Evolutionary conservation across 192 early-diverging fungal genomes (phyloP).

Genomic region (Diversispora eburnea): DNA sequence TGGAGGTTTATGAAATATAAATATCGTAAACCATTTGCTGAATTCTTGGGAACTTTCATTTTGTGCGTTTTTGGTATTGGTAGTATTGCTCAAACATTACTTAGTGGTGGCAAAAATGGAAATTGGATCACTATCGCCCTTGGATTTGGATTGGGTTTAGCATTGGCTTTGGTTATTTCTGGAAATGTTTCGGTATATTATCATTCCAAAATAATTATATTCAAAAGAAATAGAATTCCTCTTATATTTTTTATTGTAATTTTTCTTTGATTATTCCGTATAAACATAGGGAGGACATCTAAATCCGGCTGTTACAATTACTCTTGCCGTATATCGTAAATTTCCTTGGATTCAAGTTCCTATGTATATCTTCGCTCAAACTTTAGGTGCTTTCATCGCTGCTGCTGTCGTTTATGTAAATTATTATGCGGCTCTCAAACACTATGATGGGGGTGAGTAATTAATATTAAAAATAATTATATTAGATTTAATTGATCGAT

Average conservation of each 20-base stretch:
- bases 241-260: background rate
- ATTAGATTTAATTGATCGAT: background rate
- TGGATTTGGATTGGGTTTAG: slow-evolving; percentile 62
- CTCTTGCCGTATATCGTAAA: slow-evolving; percentile 60
- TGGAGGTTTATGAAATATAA: slow-evolving; percentile 7
- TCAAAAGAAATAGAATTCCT: slow-evolving; percentile 13
- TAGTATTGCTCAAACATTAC: slow-evolving; percentile 51
- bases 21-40: slow-evolving; percentile 62
- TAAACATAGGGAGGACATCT: slow-evolving; percentile 61
- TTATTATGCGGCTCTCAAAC: slow-evolving; percentile 58
- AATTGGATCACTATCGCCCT: slow-evolving; percentile 54
- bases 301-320: slow-evolving; percentile 74
- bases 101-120: slow-evolving; percentile 20
- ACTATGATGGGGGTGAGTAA: slow-evolving; percentile 48
- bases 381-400: slow-evolving; percentile 67
- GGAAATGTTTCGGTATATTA: slow-evolving; percentile 60
- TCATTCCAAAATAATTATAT: background rate
- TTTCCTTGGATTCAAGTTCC: slow-evolving; percentile 69
- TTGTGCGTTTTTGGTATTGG: slow-evolving; percentile 65
- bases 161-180: slow-evolving; percentile 58
- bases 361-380: slow-evolving; percentile 61
- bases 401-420: slow-evolving; percentile 65
- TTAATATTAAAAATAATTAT: slow-evolving; percentile 14
- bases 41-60: slow-evolving; percentile 71
- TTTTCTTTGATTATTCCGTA: too few species aligned